Base-by-base conservation (phyloP, 169 alveolate species). In the Plasmodium falciparum region DNA sequence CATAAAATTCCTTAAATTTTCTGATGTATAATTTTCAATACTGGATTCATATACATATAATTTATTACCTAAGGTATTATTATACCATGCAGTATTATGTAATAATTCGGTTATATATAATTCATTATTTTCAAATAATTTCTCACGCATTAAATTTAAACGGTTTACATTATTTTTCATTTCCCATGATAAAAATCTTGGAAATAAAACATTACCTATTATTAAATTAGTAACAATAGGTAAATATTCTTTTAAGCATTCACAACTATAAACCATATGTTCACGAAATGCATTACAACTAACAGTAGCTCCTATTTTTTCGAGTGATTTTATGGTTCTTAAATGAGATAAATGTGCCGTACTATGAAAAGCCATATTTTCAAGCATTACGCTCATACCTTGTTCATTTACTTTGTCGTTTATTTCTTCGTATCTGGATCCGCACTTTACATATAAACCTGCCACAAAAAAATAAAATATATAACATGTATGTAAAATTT, bases 261-360 rank as follows among this genome's bases (percentile, higher is more conserved):
- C 97, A 43, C 96, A 95, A 50, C 93, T 86, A 89, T 93, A 93
- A 43, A 94, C 96, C 39, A 95, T 86, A 63, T 93, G 96, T 50
- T 93, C 97, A 12, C 96, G 90, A 61, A 88, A 76, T 2, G 90
- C 93, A 15, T 73, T 93, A 93, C 97, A 93, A 26, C 94, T 92
- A 20, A 95, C 96, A 74, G 92, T 91, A 17, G 97, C 97, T 39
- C 97, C 98, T 67, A 96, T 88, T 43, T 95, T 95, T 90, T 96
- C 98, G 22, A 96, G 88, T 24, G 97, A 92, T 88, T 96, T 96
- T 58, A 96, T 94, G 8, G 97, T 95, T 49, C 97, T 90, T 56
- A 96, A 93, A 74, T 95, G 97, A 52, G 97, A 95, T 65, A 96
- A 88, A 62, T 96, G 98, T 17, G 97, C 97, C 5, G 98, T 95